Conservation (phyloP, 306 rosid genomes). For the Acacia crassicarpa region DNA sequence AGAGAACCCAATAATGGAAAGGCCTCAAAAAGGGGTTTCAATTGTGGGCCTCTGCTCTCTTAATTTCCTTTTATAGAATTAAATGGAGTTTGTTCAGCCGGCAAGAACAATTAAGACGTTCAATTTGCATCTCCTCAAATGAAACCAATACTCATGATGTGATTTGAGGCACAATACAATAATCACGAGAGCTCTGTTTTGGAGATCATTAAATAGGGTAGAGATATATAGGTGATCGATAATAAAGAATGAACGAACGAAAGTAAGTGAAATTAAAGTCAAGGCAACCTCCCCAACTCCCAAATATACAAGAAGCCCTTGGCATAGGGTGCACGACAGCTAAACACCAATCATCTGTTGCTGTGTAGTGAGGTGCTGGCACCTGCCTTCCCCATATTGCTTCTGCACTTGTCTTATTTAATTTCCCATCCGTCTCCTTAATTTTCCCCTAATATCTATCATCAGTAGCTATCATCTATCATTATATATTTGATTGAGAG, state of each 20-base stretch:
- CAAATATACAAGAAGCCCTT: not conserved
- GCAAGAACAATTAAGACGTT: no score
- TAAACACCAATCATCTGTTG: conserved; percentile 1
- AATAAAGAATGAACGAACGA: not conserved
- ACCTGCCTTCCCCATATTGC: not conserved
- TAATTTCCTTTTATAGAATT: no score
- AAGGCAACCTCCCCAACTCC: not conserved
- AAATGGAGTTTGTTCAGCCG: no score
- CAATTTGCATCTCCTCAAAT: no score
- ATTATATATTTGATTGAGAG: no score
- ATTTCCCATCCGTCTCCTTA: not conserved
- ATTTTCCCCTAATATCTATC: not conserved
- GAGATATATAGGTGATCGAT: not conserved
- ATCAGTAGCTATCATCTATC: not conserved
- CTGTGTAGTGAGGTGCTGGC: not conserved
- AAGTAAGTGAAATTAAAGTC: not conserved
- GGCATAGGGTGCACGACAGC: not conserved
- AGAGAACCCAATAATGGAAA: not conserved
- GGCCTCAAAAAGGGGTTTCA: not conserved
- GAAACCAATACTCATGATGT: no score
- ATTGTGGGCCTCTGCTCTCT: not conserved
- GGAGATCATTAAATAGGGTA: not conserved
- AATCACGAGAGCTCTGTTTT: not conserved
- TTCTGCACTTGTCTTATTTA: not conserved
- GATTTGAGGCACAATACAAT: no score